phyloP scores from a whole-genome alignment of 768 basidiomycete species.

The Suillus paluster region DNA sequence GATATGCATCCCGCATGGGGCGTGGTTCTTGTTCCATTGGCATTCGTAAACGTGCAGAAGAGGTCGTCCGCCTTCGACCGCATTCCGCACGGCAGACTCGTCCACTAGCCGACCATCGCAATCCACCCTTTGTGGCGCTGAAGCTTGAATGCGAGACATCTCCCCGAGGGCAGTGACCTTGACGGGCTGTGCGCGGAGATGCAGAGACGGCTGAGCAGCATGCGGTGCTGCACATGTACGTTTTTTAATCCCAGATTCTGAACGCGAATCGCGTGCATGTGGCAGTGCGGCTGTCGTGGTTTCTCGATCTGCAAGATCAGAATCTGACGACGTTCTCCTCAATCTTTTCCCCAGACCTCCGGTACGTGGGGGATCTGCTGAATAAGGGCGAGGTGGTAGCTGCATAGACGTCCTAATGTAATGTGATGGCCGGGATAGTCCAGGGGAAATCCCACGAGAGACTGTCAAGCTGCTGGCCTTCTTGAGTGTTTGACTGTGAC shows the following conservation, averaged over 20 bases:
- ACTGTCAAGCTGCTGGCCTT: neutral
- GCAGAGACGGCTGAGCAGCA: neutral
- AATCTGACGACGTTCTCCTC: conserved; percentile 6
- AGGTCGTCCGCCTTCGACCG: conserved; percentile 27
- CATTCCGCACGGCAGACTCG: conserved; percentile 30
- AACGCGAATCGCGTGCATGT: neutral
- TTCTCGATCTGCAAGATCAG: neutral
- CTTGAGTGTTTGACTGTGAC: neutral
- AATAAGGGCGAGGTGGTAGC: neutral
- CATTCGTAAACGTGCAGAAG: conserved; percentile 35
- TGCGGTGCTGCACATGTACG: neutral
- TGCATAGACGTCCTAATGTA: neutral
- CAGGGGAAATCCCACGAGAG: neutral
- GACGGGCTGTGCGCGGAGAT: neutral
- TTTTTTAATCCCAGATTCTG: neutral
- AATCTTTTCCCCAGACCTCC: conserved; percentile 1
- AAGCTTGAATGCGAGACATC: neutral
- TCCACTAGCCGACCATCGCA: conserved; percentile 34
- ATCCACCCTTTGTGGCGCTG: conserved; percentile 21
- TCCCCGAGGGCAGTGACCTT: neutral
- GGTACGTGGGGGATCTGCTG: conserved; percentile 2
- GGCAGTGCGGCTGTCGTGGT: neutral
- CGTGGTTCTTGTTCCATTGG: conserved; percentile 28
- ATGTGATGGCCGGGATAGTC: neutral
- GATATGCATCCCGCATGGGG: conserved; percentile 38